phyloP scores from a whole-genome alignment of 2,329 filamentous ascomycete species.

The Drechslerella coelobrocha region DNA sequence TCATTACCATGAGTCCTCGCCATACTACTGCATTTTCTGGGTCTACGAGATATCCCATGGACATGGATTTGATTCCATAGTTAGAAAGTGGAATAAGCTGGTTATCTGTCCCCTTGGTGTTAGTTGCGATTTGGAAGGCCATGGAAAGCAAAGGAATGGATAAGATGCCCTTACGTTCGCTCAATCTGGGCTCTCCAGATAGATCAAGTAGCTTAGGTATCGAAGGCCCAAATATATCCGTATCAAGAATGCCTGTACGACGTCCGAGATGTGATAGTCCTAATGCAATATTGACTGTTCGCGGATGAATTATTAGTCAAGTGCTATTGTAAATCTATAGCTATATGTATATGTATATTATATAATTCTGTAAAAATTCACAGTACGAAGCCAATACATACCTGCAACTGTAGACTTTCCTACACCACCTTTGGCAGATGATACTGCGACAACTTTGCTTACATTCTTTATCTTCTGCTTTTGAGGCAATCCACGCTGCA shows the following conservation, averaged over 20 bases:
- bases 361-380: constrained; percentile 51
- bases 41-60: constrained; percentile 90
- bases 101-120: constrained; percentile 65
- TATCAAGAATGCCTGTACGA: constrained; percentile 85
- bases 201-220: constrained; percentile 89
- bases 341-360: neutral
- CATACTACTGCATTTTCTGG: constrained; percentile 86
- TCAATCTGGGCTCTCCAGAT: constrained; percentile 77
- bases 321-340: neutral
- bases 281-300: constrained; percentile 74
- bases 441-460: constrained; percentile 91
- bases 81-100: constrained; percentile 86
- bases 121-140: constrained; percentile 5
- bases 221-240: constrained; percentile 95
- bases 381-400: too few relatives aligned
- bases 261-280: constrained; percentile 83
- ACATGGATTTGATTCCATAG: constrained; percentile 97
- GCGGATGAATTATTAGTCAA: neutral
- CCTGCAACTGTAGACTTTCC: constrained; percentile 93
- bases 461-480: constrained; percentile 82
- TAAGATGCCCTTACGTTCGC: constrained; percentile 66
- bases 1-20: constrained; percentile 97
- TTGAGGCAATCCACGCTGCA: constrained; percentile 81
- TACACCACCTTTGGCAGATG: constrained; percentile 96
- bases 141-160: neutral